Percentiles rank a stretch among this genome's conserved stretches.
Conservation (phyloP, 306 rosid genomes). For the Begonia loranthoides region DNA sequence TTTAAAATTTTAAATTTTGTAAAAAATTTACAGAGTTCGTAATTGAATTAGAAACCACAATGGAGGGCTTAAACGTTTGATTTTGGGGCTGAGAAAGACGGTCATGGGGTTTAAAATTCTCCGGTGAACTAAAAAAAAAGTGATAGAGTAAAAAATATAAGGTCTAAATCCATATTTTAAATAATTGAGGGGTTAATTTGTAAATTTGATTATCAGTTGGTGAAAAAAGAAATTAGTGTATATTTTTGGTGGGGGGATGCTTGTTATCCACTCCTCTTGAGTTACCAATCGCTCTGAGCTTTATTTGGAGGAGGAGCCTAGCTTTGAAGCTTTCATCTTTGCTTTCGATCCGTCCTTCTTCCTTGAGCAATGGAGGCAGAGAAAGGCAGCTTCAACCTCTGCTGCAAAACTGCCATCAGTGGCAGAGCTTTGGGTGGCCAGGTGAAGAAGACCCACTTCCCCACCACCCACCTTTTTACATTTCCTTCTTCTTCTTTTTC, state of each 20-base stretch:
- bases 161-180: too few relatives aligned
- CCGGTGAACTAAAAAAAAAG: too few relatives aligned
- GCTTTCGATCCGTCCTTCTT: not conserved
- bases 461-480: conserved; percentile 38
- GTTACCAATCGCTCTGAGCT: conserved; percentile 33
- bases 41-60: too few relatives aligned
- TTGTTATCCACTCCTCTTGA: conserved; percentile 79
- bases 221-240: too few relatives aligned
- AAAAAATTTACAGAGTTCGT: too few relatives aligned
- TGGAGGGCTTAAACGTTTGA: too few relatives aligned
- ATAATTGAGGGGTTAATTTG: too few relatives aligned
- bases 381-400: conserved; percentile 75
- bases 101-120: too few relatives aligned
- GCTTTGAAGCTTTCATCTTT: conserved; percentile 14
- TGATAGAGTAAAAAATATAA: too few relatives aligned
- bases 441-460: conserved; percentile 79
- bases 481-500: conserved; percentile 9
- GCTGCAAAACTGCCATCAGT: conserved; percentile 39
- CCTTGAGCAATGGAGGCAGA: conserved; percentile 26
- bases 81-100: too few relatives aligned
- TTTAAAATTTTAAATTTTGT: too few relatives aligned
- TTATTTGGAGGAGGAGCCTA: conserved; percentile 8
- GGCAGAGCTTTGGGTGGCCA: conserved; percentile 83
- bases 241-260: conserved; percentile 89
- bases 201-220: too few relatives aligned